These are phyloP conservation scores for Aquanectria penicillioides DNA, from an alignment of 2,329 filamentous ascomycete species.

Conservation along the genomic window DNA sequence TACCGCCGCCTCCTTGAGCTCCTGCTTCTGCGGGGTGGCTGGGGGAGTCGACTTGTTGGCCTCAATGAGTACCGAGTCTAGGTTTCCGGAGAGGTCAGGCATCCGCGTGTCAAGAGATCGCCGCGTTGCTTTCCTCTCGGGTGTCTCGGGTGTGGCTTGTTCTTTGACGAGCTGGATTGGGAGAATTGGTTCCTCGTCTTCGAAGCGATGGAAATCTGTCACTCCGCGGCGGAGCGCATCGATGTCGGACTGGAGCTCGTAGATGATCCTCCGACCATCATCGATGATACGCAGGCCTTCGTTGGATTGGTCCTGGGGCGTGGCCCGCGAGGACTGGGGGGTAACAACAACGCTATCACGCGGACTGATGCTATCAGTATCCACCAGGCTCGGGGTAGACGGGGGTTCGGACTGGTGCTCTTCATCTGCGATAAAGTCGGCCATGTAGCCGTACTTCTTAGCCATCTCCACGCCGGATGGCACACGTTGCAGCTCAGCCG, in stretches of 20 bases:
- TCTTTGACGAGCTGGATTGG: conserved; percentile 32
- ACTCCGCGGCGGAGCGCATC: conserved; percentile 37
- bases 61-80: background rate
- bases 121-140: conserved; percentile 16
- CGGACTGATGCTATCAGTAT: conserved; percentile 44
- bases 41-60: background rate
- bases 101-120: conserved; percentile 33
- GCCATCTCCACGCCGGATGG: conserved; percentile 42
- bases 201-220: conserved; percentile 36
- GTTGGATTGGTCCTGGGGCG: conserved; percentile 38
- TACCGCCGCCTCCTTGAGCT: background rate
- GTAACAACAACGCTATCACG: conserved; percentile 42
- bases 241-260: conserved; percentile 38
- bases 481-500: conserved; percentile 34
- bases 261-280: conserved; percentile 41
- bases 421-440: conserved; percentile 41
- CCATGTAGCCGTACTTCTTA: conserved; percentile 42
- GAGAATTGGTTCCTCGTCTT: conserved; percentile 36
- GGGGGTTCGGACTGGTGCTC: conserved; percentile 43
- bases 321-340: conserved; percentile 32
- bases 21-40: background rate
- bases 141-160: conserved; percentile 17
- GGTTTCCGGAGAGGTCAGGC: conserved; percentile 31
- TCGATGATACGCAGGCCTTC: conserved; percentile 41
- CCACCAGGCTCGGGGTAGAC: conserved; percentile 43